Base-by-base conservation (phyloP, 768 basidiomycete genomes). In the Cystobasidium ongulense region DNA sequence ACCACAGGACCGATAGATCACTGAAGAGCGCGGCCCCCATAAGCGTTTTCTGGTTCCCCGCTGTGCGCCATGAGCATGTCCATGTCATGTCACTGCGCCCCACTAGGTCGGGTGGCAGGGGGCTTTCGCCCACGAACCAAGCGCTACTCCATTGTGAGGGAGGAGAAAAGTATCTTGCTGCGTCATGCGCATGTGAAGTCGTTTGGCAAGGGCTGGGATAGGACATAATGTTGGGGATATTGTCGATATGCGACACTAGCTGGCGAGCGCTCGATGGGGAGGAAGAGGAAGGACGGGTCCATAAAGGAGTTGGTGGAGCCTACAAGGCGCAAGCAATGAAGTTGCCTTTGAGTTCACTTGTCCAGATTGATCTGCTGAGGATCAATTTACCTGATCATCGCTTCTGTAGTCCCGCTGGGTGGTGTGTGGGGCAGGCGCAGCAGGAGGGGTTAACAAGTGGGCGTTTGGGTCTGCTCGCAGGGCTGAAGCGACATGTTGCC, bases 1-100 rank as follows among this genome's bases (percentile, higher is more conserved):
- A 84, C 84, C 84, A 86, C 79, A 83, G 84, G 23, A 85, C 76
- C 77, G 84, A 85, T 66, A 86, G 82, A 75, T 86, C 86, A 5
- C 82, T 80, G 80, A 85, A 86, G 54, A 85, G 76, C 8, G 83
- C 80, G 8, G 83, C 83, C 50, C 82, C 81, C 57, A 77, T 78
- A 23, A 82, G 75, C 0, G 82, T 82, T 75, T 75, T 63, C 52
- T 61, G 62, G 46, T 31, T 68, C 10, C 74, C 72, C n/a, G 23
- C 7, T 10, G 57, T 35, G 33, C 36, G 66, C 70, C 65, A 62
- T 39, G 78, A 74, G 33, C 23, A 25, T 1, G 70, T 74, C 62
- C 59, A 73, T 57, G 63, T 62, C 33, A 75, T 63, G 52, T 75
- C 75, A 13, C 31, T 31, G 27, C 75, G 75, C 21, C 46, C 41